A percentile compares a stretch with the other conserved stretches of the same genome.
Evolutionary conservation across 352 stramenopile species (phyloP).

Genomic region (Globisporangium echinulatum): DNA sequence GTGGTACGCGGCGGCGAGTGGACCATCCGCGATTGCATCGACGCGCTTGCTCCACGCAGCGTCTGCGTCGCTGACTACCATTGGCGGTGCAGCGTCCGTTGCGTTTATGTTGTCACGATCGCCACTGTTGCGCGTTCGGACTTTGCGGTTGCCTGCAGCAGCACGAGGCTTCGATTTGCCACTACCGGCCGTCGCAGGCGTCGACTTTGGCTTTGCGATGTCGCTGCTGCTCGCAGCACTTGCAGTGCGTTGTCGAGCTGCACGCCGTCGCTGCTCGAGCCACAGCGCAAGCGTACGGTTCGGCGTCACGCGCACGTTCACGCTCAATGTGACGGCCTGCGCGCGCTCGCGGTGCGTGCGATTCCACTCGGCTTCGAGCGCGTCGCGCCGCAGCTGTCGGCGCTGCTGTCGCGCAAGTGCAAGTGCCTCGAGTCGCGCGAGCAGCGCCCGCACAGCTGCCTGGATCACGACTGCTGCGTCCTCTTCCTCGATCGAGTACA

Average conservation of each 20-base stretch:
- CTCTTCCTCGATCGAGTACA: conserved; percentile 64
- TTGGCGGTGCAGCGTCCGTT: neutral
- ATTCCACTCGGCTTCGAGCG: conserved; percentile 40
- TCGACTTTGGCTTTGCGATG: neutral
- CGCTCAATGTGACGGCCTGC: conserved; percentile 38
- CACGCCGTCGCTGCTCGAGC: conserved; percentile 10
- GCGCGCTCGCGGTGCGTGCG: conserved; percentile 25
- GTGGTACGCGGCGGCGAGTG: conserved; percentile 37
- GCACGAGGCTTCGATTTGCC: neutral
- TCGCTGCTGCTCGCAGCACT: neutral
- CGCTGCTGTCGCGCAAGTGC: conserved; percentile 23
- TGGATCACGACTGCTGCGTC: conserved; percentile 42
- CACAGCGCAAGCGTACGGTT: conserved; percentile 19
- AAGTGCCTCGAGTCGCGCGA: conserved; percentile 27
- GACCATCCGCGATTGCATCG: conserved; percentile 9
- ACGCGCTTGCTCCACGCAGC: conserved; percentile 9
- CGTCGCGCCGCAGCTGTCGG: conserved; percentile 18
- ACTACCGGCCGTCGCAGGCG: neutral
- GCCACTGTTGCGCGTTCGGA: neutral
- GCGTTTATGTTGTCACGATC: neutral
- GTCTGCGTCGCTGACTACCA: neutral
- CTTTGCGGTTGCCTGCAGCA: neutral
- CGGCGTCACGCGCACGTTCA: conserved; percentile 11
- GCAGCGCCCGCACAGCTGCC: conserved; percentile 25
- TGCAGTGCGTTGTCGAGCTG: neutral